Evolutionary conservation across 2,329 filamentous ascomycete genomes (phyloP), one percentile per base, ranked within the genome.

Genomic region (Penicillium sp.): DNA sequence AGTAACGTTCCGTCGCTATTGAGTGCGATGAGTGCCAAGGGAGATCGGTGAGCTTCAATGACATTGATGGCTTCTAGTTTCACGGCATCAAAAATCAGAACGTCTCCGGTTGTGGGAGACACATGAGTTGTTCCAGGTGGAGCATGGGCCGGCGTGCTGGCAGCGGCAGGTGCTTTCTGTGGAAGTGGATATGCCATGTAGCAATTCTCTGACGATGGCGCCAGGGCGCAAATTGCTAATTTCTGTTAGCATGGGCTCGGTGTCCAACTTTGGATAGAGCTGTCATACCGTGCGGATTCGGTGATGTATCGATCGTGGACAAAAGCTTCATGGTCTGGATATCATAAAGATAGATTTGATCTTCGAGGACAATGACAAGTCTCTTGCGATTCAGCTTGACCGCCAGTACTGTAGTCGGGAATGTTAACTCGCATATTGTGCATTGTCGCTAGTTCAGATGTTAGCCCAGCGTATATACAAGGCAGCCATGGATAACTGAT

Each of bases 281-380:
- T 22, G 41, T 42, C 65, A 63, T 83, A 81, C 85, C 85, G 59
- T 86, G 87, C 1, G 92, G 90, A 67, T 99, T 99, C 6, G 94
- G 90, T 3, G 93, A 97, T 5, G 93, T 97, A 55, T 92, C 86
- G 60, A 97, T 96, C 5, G 91, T 96, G 73, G 92, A 89, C 39
- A 97, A 81, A 54, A 97, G 84, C 67, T 89, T 93, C 93, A 99
- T 97, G 71, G 97, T 97, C 75, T 92, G 92, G 62, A 99, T 97
- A 73, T 99, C 94, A 78, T 99, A 99, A 45, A 99, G 83, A 75
- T 97, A 99, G 58, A 97, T 96, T 71, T 96, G 89, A 66, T 96
- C 92, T 72, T 99, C 94, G 53, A 97, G 82, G 13, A 97, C 88
- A 31, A 99, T 92, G 11, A 94, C 91, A 24, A 99, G 83, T 36